These are phyloP conservation scores for Alloteropsis semialata DNA, from an alignment of 176 grass and related monocot species.

Conservation along the genomic window DNA sequence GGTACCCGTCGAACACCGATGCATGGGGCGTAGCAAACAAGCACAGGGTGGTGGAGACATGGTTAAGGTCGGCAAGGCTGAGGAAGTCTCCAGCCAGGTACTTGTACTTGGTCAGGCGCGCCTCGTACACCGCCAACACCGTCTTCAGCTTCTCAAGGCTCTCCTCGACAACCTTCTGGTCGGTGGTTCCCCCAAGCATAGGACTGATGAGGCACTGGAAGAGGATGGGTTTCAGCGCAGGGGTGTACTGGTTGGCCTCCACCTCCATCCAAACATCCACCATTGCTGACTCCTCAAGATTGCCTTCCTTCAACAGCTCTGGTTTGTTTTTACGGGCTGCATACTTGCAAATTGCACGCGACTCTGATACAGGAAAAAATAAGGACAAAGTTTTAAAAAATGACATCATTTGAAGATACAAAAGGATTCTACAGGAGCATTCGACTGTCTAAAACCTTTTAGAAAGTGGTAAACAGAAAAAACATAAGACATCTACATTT, in stretches of 20 bases:
- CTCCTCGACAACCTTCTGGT: conserved; percentile 42
- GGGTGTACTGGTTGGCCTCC: conserved; percentile 58
- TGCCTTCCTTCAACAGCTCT: conserved; percentile 45
- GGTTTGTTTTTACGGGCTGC: conserved; percentile 54
- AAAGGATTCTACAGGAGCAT: not conserved
- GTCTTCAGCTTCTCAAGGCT: conserved; percentile 51
- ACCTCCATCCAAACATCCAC: conserved; percentile 71
- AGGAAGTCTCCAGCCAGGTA: conserved; percentile 71
- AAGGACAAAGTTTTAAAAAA: not conserved
- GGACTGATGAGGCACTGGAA: conserved; percentile 30
- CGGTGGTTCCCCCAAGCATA: conserved; percentile 35
- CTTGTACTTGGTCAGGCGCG: conserved; percentile 32
- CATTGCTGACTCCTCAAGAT: conserved; percentile 40
- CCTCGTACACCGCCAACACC: conserved; percentile 64
- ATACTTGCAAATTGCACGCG: conserved; percentile 58
- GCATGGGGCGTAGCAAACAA: conserved; percentile 41
- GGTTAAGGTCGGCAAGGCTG: conserved; percentile 61
- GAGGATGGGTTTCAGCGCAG: conserved; percentile 33
- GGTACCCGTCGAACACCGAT: conserved; percentile 41
- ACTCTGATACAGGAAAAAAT: conserved; percentile 34
- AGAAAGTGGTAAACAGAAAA: not conserved
- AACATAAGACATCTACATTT: not conserved
- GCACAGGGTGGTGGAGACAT: conserved; percentile 36
- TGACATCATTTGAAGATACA: not conserved
- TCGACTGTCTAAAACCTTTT: not conserved